phyloP scores from a whole-genome alignment of 1,284 basidiomycete species.

The Cryptococcus floricola region DNA sequence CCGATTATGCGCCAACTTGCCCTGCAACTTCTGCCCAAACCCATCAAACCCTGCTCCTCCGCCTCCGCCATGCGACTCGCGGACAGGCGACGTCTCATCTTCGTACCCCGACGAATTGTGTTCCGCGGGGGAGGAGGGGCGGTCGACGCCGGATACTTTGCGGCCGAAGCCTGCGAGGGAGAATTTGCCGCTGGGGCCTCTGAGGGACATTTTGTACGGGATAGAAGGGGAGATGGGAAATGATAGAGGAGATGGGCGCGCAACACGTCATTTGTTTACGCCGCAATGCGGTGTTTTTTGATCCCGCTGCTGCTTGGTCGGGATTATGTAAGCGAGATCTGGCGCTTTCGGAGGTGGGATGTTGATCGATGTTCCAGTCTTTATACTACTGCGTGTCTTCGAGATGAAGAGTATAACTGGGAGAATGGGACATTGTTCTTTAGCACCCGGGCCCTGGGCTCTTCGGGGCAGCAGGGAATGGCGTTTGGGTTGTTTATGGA shows the following conservation, averaged over 20 bases:
- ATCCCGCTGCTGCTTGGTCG: no score
- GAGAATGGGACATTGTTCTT: no score
- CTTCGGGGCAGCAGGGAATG: no score
- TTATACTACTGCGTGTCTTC: no score
- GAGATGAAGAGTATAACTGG: no score
- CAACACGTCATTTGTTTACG: no score
- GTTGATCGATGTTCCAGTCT: no score
- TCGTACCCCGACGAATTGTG: not conserved
- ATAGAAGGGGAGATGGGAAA: not conserved
- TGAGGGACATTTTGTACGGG: slow-evolving; percentile 24
- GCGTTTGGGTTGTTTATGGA: no score
- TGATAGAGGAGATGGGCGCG: not conserved
- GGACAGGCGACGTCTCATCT: slow-evolving; percentile 4
- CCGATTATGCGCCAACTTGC: slow-evolving; percentile 43
- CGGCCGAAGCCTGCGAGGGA: slow-evolving; percentile 32
- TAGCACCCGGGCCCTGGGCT: no score
- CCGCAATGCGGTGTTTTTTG: no score
- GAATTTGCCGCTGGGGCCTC: slow-evolving; percentile 41
- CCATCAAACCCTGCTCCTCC: slow-evolving; percentile 25
- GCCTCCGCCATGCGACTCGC: slow-evolving; percentile 5
- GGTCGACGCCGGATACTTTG: slow-evolving; percentile 18
- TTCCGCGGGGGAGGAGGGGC: slow-evolving; percentile 7
- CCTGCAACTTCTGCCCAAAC: slow-evolving; percentile 38
- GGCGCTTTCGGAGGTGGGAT: no score
- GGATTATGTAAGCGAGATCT: no score